A percentile compares a stretch with the other conserved stretches of the same genome.
Evolutionary conservation across 1,284 basidiomycete species (phyloP).

Genomic region (Cerioporus squamosus): DNA sequence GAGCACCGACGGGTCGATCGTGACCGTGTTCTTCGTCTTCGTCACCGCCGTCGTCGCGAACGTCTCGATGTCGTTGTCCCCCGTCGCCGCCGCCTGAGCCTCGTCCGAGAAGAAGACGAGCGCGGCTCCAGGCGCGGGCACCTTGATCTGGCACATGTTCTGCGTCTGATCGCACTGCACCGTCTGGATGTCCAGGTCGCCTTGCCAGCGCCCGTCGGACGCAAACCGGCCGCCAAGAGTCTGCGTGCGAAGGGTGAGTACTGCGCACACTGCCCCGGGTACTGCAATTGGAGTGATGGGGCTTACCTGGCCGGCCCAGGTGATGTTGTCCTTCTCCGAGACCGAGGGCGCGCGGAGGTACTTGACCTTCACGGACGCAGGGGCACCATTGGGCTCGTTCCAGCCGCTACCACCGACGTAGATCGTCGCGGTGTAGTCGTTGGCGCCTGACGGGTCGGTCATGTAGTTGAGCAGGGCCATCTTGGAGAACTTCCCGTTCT

Average conservation of each 20-base stretch:
- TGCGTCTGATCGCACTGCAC: slow-evolving; percentile 55
- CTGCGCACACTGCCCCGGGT: neutral
- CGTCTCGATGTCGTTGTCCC: slow-evolving; percentile 44
- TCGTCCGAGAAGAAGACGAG: slow-evolving; percentile 69
- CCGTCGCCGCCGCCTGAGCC: slow-evolving; percentile 39
- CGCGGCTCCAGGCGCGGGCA: slow-evolving; percentile 73
- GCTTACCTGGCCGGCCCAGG: slow-evolving; percentile 65
- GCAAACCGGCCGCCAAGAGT: slow-evolving; percentile 66
- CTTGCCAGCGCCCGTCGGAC: slow-evolving; percentile 68
- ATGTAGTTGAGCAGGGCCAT: slow-evolving; percentile 76
- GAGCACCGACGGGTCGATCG: slow-evolving; percentile 35
- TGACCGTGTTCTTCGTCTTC: slow-evolving; percentile 47
- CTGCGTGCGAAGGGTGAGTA: slow-evolving; percentile 38
- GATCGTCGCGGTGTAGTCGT: slow-evolving; percentile 50
- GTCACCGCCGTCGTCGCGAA: slow-evolving; percentile 60
- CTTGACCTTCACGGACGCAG: slow-evolving; percentile 58
- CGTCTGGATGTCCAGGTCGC: slow-evolving; percentile 52
- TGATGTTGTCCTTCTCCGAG: slow-evolving; percentile 68
- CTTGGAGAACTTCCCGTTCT: slow-evolving; percentile 56
- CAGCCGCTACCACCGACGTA: slow-evolving; percentile 47
- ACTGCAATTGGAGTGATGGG: neutral
- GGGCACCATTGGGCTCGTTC: slow-evolving; percentile 39
- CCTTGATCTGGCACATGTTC: slow-evolving; percentile 60
- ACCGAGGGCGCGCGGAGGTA: slow-evolving; percentile 52
- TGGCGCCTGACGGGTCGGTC: slow-evolving; percentile 53